phyloP scores from a whole-genome alignment of 768 basidiomycete species.

The Xerocomellus chrysenteron region DNA sequence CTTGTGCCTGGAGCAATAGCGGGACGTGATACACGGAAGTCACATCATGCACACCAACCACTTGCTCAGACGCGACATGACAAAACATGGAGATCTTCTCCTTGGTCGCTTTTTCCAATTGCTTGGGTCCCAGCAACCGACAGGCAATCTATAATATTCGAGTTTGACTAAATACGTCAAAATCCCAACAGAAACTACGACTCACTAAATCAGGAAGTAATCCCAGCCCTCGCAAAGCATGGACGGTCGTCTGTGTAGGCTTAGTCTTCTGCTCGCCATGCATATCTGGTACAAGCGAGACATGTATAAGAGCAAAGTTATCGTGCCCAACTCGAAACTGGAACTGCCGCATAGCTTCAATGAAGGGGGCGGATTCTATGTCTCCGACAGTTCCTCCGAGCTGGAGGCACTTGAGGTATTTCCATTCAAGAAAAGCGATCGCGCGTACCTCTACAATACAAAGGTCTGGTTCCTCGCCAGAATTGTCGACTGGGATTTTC shows the following conservation, averaged over 20 bases:
- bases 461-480: conserved; percentile 89
- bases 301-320: conserved; percentile 96
- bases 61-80: conserved; percentile 86
- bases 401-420: conserved; percentile 38
- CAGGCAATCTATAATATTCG: conserved; percentile 75
- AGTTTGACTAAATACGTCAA: background rate
- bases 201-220: conserved; percentile 88
- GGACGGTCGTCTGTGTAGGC: conserved; percentile 95
- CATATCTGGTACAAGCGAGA: conserved; percentile 97
- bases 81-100: conserved; percentile 99
- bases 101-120: conserved; percentile 83
- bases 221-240: conserved; percentile 89
- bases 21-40: conserved; percentile 98
- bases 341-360: conserved; percentile 99
- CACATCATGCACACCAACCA: conserved; percentile 95
- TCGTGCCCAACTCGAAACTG: conserved; percentile 96
- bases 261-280: conserved; percentile 99
- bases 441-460: conserved; percentile 91
- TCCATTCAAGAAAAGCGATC: conserved; percentile 1
- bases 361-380: conserved; percentile 96
- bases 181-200: conserved; percentile 1
- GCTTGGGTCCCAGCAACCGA: conserved; percentile 75
- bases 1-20: conserved; percentile 86
- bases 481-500: conserved; percentile 92
- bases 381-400: conserved; percentile 98